phyloP scores from a whole-genome alignment of 2,329 filamentous ascomycete genomes.

The Trichoderma sp. region DNA sequence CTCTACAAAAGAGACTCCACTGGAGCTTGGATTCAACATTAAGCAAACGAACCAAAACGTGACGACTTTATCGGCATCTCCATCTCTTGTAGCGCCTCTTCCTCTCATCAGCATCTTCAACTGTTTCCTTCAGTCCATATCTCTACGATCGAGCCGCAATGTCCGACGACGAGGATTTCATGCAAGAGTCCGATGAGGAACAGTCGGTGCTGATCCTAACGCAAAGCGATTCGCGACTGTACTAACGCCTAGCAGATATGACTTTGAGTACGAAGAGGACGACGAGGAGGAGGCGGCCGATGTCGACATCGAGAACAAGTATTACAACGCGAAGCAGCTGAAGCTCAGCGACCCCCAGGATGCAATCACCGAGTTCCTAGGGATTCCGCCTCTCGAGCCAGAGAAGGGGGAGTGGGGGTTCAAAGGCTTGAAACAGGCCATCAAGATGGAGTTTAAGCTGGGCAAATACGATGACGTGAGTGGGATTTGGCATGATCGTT shows the following conservation, averaged over 20 bases:
- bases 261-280: conserved; percentile 95
- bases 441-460: conserved; percentile 95
- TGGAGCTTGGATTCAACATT: conserved; percentile 1
- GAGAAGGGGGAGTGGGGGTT: conserved; percentile 99
- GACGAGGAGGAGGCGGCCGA: conserved; percentile 85
- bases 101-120: neutral
- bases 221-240: neutral
- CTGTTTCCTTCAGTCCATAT: no score
- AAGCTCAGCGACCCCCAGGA: conserved; percentile 83
- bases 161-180: conserved; percentile 52
- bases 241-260: conserved; percentile 56
- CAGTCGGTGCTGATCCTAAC: conserved; percentile 31
- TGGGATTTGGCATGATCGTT: no score
- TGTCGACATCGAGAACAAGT: conserved; percentile 97
- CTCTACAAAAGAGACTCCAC: neutral
- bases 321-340: conserved; percentile 98
- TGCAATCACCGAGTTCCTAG: conserved; percentile 89
- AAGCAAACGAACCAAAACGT: neutral
- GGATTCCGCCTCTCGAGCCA: conserved; percentile 74
- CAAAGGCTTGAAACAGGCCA: conserved; percentile 95
- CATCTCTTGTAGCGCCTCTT: neutral
- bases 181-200: conserved; percentile 48
- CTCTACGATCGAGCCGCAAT: conserved; percentile 31
- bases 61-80: neutral
- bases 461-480: conserved; percentile 76